Percentiles rank a stretch among this genome's conserved stretches.
These are phyloP conservation scores for Raffaelea ambrosiae DNA, from an alignment of 2,329 filamentous ascomycete species.

Conservation along the genomic window DNA sequence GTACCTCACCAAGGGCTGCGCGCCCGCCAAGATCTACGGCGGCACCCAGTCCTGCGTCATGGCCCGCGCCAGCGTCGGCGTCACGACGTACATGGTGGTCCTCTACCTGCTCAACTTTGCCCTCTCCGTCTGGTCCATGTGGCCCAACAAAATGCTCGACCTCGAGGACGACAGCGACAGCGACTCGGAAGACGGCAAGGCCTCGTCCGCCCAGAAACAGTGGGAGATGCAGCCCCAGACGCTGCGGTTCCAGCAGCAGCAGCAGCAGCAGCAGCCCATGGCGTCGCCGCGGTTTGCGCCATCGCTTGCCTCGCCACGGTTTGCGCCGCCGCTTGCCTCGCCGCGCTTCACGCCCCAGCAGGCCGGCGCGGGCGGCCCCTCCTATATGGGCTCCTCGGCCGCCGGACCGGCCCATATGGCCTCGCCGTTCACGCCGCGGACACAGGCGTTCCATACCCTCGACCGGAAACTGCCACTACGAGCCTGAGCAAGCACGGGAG, in stretches of 20 bases:
- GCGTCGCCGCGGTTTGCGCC: constrained; percentile 5
- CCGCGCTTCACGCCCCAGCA: neutral
- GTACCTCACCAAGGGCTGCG: constrained; percentile 67
- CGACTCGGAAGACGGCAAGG: neutral
- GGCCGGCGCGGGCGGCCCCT: neutral
- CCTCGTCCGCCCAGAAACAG: constrained; percentile 18
- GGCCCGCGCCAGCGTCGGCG: constrained; percentile 59
- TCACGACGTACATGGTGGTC: constrained; percentile 60
- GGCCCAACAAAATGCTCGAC: constrained; percentile 47
- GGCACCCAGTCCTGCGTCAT: constrained; percentile 54
- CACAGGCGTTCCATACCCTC: constrained; percentile 54
- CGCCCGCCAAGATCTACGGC: constrained; percentile 43
- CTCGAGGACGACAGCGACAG: constrained; percentile 23
- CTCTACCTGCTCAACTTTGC: constrained; percentile 45
- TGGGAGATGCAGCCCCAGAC: constrained; percentile 35
- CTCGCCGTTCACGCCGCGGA: constrained; percentile 12
- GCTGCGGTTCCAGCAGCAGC: neutral
- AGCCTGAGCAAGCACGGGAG: neutral
- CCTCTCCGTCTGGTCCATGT: constrained; percentile 50
- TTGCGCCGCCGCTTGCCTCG: neutral
- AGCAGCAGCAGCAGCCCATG: neutral
- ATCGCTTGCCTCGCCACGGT: neutral
- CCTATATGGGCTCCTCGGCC: neutral
- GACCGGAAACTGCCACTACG: constrained; percentile 49
- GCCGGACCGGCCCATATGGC: neutral